These are phyloP conservation scores for Blastobotrys indianensis DNA, from an alignment of 1,139 yeast genomes.

Conservation along the genomic window DNA sequence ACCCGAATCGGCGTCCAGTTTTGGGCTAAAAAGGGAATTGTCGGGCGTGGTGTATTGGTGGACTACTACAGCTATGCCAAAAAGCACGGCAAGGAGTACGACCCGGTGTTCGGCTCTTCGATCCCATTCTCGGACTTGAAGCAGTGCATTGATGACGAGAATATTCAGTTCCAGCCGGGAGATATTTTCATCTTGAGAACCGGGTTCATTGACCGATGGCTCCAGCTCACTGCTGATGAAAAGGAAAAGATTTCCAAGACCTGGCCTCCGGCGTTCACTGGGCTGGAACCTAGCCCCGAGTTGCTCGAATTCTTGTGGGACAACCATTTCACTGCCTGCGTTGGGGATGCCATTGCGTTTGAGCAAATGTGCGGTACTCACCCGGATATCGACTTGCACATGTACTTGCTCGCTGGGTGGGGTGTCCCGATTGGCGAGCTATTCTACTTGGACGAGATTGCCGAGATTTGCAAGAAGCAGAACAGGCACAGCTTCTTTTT, in stretches of 20 bases:
- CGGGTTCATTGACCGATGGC: conserved; percentile 30
- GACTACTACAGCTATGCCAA: conserved; percentile 30
- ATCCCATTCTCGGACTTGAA: conserved; percentile 24
- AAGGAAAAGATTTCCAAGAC: conserved; percentile 39
- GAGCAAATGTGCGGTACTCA: conserved; percentile 44
- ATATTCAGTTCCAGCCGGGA: conserved; percentile 25
- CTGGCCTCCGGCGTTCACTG: conserved; percentile 37
- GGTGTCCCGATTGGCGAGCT: conserved; percentile 16
- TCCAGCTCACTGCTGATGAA: conserved; percentile 13
- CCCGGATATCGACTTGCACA: conserved; percentile 39
- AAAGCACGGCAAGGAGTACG: conserved; percentile 20
- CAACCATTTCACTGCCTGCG: conserved; percentile 27
- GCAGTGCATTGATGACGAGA: conserved; percentile 17
- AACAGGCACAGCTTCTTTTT: conserved; percentile 17
- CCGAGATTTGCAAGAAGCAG: conserved; percentile 19
- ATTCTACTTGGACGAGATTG: conserved; percentile 20
- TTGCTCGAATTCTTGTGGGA: conserved; percentile 25
- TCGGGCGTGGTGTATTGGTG: conserved; percentile 31
- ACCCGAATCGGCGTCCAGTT: conserved; percentile 29
- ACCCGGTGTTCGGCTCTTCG: conserved; percentile 21
- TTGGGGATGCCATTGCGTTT: conserved; percentile 27
- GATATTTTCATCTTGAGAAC: conserved; percentile 29
- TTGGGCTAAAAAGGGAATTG: conserved; percentile 30
- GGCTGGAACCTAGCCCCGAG: conserved; percentile 23
- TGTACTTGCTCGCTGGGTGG: conserved; percentile 19